These are phyloP conservation scores for Avena insularis DNA, from an alignment of 176 grass and related monocot genomes.

Conservation along the genomic window DNA sequence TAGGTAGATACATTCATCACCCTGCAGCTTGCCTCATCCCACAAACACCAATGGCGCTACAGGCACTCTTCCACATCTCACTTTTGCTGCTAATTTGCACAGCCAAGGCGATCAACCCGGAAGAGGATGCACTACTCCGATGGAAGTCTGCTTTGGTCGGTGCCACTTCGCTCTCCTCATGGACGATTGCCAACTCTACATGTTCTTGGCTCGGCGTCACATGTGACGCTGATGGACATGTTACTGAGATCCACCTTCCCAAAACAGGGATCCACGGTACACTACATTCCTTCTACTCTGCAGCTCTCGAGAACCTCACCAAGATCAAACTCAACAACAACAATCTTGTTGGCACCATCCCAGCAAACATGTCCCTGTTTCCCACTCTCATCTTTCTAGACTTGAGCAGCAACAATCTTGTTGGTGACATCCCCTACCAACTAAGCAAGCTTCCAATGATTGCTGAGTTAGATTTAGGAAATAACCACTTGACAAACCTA, in stretches of 20 bases:
- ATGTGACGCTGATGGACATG: constrained; percentile 35
- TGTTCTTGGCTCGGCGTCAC: constrained; percentile 55
- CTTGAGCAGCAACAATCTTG: not conserved
- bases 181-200: constrained; percentile 49
- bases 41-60: not conserved
- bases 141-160: constrained; percentile 53
- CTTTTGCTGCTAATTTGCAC: not conserved
- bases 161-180: not conserved
- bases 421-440: not conserved
- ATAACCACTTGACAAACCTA: not conserved
- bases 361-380: not conserved
- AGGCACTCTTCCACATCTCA: not conserved
- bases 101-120: not conserved
- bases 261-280: constrained; percentile 20
- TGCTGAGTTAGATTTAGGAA: not conserved
- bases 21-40: no score
- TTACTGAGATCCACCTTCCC: constrained; percentile 34
- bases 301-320: constrained; percentile 23
- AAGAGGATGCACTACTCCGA: constrained; percentile 47
- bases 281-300: constrained; percentile 41
- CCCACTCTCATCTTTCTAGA: not conserved
- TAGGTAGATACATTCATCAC: no score
- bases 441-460: not conserved
- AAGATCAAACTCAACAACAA: not conserved
- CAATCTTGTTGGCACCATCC: not conserved